phyloP scores from a whole-genome alignment of 1,139 yeast species.

The Scheffersomyces titani region DNA sequence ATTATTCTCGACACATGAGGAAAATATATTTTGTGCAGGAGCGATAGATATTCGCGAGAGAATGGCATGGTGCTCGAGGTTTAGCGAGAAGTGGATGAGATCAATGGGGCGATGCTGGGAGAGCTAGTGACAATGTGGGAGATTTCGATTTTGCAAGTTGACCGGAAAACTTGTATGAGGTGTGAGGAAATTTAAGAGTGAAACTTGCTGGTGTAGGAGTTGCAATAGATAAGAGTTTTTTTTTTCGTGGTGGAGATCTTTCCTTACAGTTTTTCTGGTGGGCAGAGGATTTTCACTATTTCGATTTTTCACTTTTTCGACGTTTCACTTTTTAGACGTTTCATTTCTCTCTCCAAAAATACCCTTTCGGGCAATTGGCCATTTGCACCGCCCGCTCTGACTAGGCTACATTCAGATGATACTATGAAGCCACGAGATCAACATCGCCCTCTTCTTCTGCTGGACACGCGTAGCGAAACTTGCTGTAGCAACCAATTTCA shows the following conservation, averaged over 20 bases:
- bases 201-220: not conserved
- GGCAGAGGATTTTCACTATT: too few species aligned
- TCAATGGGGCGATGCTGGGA: not conserved
- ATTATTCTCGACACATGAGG: not conserved
- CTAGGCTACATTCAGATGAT: not conserved
- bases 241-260: not conserved
- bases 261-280: too few species aligned
- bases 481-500: not conserved
- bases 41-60: not conserved
- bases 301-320: not conserved
- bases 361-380: not conserved
- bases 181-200: not conserved
- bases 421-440: not conserved
- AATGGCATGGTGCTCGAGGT: not conserved
- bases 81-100: not conserved
- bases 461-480: not conserved
- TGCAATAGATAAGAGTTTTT: not conserved
- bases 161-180: not conserved
- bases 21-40: not conserved
- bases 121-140: not conserved
- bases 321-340: too few species aligned
- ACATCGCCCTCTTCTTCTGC: not conserved
- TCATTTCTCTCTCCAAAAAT: too few species aligned
- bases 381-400: too few species aligned
- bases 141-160: not conserved